These are phyloP conservation scores for Bolboschoenoplectus hybrid DNA, from an alignment of 202 grass and related monocot species.

Conservation along the genomic window DNA sequence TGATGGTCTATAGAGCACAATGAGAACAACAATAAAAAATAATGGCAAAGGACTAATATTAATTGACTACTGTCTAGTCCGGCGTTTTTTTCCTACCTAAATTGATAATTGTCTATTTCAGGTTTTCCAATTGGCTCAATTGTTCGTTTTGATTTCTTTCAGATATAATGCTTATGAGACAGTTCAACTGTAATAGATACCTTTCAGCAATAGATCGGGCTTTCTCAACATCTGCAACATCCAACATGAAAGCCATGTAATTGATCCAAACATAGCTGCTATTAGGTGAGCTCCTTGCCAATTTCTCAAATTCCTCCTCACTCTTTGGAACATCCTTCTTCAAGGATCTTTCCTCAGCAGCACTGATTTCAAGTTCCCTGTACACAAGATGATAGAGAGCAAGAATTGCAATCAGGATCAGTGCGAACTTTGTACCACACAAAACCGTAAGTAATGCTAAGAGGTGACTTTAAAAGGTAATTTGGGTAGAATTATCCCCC, in stretches of 20 bases:
- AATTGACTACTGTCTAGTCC: neutral
- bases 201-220: slow-evolving; percentile 82
- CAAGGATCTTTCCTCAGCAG: slow-evolving; percentile 75
- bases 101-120: neutral
- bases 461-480: neutral
- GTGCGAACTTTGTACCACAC: neutral
- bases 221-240: slow-evolving; percentile 77
- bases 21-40: neutral
- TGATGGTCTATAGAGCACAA: neutral
- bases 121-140: neutral
- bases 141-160: slow-evolving; percentile 13
- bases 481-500: neutral
- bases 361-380: slow-evolving; percentile 94
- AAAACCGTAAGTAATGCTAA: slow-evolving; percentile 6
- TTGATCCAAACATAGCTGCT: slow-evolving; percentile 98
- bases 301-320: slow-evolving; percentile 92
- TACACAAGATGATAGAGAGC: slow-evolving; percentile 23
- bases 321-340: slow-evolving; percentile 72
- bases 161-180: slow-evolving; percentile 27
- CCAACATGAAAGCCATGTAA: slow-evolving; percentile 90
- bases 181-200: slow-evolving; percentile 36
- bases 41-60: neutral
- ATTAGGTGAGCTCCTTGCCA: slow-evolving; percentile 87
- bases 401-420: slow-evolving; percentile 10
- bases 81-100: neutral